Evolutionary conservation across 2,329 filamentous ascomycete genomes (phyloP), one percentile per base, ranked within the genome.

Genomic region (Paradendryphiella salina): DNA sequence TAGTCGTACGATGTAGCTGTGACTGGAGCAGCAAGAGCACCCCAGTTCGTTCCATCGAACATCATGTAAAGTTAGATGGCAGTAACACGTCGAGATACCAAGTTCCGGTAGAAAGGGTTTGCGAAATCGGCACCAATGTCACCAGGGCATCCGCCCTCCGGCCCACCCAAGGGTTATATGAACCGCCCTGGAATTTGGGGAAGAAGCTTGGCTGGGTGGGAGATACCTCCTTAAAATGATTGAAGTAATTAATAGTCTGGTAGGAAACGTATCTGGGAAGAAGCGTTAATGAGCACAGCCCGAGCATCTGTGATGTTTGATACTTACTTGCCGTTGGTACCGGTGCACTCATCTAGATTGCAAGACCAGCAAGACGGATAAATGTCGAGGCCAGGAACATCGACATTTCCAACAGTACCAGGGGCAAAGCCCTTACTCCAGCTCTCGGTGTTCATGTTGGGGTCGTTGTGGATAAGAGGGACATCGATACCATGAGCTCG

Each of bases 31-130:
- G 82, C 80, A 23, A 84, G 71, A 39, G 79, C 79, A 4, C 83
- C 84, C 83, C 82, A 86, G 54, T 82, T 85, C 0, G 84, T 86
- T 2, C 84, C 84, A 3, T 84, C 84, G 44, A 80, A 87, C 43
- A 84, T 71, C 83, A 87, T 86, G 64, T 87, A 87, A 1, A 87
- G 67, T 23, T 79, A 84, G 46, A 85, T 78, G 0, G 81, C 82
- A 0, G 82, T 83, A 3, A 85, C 78, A 0, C 81, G 75, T 59
- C 86, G 80, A 20, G 77, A 81, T 20, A 86, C 80, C 45, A 85
- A 78, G 61, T 85, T 80, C 9, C 83, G 77, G 65, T 87, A 87
- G 70, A 84, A 86, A 3, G 87, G 65, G 49, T 86, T 85, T 1
- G 81, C 83, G 57, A 84, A 87, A 38, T 84, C 80, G 0, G 79